Evolutionary conservation across 1,139 yeast species (phyloP).

Genomic region (Blastobotrys proliferans): DNA sequence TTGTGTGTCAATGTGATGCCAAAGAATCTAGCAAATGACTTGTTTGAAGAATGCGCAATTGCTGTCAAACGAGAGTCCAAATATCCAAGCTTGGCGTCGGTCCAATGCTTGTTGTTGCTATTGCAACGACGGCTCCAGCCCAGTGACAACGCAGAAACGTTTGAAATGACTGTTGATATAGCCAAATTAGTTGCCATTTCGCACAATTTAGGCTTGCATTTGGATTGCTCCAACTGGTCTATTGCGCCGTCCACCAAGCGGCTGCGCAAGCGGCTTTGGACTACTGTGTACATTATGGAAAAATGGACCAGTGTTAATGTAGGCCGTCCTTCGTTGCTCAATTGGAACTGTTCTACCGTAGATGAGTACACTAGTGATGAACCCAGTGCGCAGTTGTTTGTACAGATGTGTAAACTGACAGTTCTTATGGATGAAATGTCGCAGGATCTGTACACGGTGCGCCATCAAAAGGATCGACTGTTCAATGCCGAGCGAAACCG

Average conservation of each 20-base stretch:
- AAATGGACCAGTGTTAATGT: conserved; percentile 35
- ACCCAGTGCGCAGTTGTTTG: conserved; percentile 32
- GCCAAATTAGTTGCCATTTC: conserved; percentile 33
- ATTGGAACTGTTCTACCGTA: conserved; percentile 24
- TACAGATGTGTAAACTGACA: conserved; percentile 31
- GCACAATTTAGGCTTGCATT: conserved; percentile 35
- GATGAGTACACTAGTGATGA: conserved; percentile 30
- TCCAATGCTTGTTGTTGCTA: conserved; percentile 40
- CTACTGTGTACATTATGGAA: conserved; percentile 34
- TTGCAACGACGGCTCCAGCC: conserved; percentile 33
- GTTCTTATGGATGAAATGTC: conserved; percentile 30
- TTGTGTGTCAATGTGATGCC: conserved; percentile 36
- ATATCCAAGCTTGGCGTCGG: conserved; percentile 41
- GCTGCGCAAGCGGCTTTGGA: conserved; percentile 35
- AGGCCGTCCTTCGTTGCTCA: conserved; percentile 34
- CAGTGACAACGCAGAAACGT: conserved; percentile 34
- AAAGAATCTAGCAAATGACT: conserved; percentile 26
- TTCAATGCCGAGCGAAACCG: conserved; percentile 19
- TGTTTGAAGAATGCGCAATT: conserved; percentile 32
- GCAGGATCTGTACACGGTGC: conserved; percentile 28
- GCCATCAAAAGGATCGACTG: conserved; percentile 23
- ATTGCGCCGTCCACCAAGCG: conserved; percentile 31
- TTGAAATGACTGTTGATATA: conserved; percentile 29
- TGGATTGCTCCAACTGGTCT: conserved; percentile 35
- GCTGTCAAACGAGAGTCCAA: conserved; percentile 34